Base-by-base conservation (phyloP, 2,329 filamentous ascomycete genomes). In the Decorospora gaudefroyi region DNA sequence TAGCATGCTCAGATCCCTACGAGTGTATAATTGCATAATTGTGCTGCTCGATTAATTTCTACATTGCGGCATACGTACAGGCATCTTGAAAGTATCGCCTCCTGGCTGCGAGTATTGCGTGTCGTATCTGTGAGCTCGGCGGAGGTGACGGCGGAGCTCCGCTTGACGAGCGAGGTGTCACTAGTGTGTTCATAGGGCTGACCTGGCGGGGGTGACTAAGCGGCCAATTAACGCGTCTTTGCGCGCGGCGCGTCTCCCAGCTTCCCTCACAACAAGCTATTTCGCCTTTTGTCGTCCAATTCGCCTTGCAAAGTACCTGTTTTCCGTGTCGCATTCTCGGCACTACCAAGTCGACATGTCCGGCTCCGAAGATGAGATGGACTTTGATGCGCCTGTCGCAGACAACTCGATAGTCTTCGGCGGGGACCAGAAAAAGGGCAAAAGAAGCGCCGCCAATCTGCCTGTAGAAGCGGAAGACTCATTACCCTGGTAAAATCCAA, bases 391-490 rank as follows among this genome's bases (percentile, higher is more conserved):
- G 39, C 76, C 78, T 23, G 72, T 72, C 19, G 72, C 74, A 47
- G 75, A 78, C 55, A 71, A 73, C 46, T 67, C 74, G 1, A 76
- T 86, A 38, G 73, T 78, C 43, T 96, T 96, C 73, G 87, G 84
- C 42, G 86, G 88, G 17, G 84, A 88, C 51, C 82, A 83, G 57
- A 82, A 79, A 53, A 96, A 96, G 72, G 91, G 92, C 68, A 97
- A 97, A 74, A 83, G 90, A 62, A 92, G 87, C 61, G 89, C 89
- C 33, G 92, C 92, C 26, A 96, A 99, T 68, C 77, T 99, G 35
- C 93, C 93, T 0, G 84, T 99, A 4, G 90, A 96, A 72, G 90
- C 91, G 35, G 89, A 95, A 71, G 93, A 99, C 69, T 91, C 86
- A 54, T 73, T 99, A 12, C 93, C 93, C 74, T 99, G 93, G 92